Evolutionary conservation across 2,329 filamentous ascomycete species (phyloP), one percentile per base, ranked within the genome.

Genomic region (Fusarium illudens): DNA sequence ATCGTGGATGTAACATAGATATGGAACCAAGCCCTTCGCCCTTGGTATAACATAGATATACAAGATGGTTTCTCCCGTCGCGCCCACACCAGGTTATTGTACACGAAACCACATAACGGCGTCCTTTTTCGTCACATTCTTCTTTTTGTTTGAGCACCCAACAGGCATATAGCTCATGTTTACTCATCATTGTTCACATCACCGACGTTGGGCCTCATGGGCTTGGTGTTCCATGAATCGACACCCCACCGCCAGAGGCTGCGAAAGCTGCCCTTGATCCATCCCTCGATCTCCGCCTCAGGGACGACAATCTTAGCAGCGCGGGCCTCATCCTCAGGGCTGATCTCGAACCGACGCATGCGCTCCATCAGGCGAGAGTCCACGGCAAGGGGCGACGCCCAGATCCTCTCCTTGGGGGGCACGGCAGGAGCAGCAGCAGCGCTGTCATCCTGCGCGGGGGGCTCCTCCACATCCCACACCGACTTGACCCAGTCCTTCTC

Each of bases 401-500:
- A 97, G 51, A 94, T 89, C 72, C 86, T 88, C 79, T 94, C 92
- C 66, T 83, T 84, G 58, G 84, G 82, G 36, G 80, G 66, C 10
- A 55, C 79, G 58, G 82, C 82, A 61, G 74, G 60, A 1, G 71
- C 64, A 9, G 75, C 64, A 9, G 75, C 65, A 27, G 75, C 81
- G 72, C 77, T 84, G 78, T 72, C 81, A 76, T 75, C 85, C 77
- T 75, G 82, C 72, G 79, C 76, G 61, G 78, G 75, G 55, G 74
- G 64, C 27, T 74, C 85, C 79, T 74, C 86, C 75, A 75, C 80
- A 77, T 90, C 88, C 79, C 87, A 89, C 6, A 90, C 87, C n/a
- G 86, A 89, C 80, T 96, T 97, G 78, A 91, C 89, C 94, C 94
- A 97, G 76, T 95, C 88, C 44, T 80, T 80, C 80, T 97, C 93